Base-by-base conservation (phyloP, 805 yeast species). In the Kluyveromyces dobzhanskii region DNA sequence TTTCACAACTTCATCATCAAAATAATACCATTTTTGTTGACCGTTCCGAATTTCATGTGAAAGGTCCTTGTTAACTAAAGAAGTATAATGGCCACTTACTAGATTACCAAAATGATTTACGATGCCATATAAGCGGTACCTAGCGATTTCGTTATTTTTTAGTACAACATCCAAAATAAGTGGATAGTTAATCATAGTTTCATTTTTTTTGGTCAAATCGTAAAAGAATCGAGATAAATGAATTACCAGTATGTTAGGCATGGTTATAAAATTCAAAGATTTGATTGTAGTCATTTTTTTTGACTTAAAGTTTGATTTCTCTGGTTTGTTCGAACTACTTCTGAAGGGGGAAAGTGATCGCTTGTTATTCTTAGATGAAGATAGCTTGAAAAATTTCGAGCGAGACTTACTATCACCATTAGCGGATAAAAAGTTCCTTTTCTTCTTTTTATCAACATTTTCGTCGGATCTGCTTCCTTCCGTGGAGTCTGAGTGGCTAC, bases 181-280 rank as follows among this genome's bases (percentile, higher is more conserved):
- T 3, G 85, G 85, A 44, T 76, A 79, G 29, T 70, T 66, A 17
- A 79, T 70, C 14, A 64, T 59, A 0, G 77, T 66, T 38, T 69
- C 54, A 43, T 68, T 66, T 48, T 76, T 76, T 50, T 76, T 76
- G 1, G 78, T 70, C 30, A 77, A 56, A 45, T 70, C 73, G 50
- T 65, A 70, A 52, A 50, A 60, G 61, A 90, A 90, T 47, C 98
- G 66, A 46, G 94, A 87, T 45, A 90, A 70, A 57, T 90, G 95
- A 32, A 90, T 75, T 17, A 90, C 79, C 42, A 90, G 67, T 2
- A 84, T 71, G 32, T 75, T 77, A 0, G 98, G 97, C 27, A 90
- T 62, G 32, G 90, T 66, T 2, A 95, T 78, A 35, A 90, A 85
- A 25, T 73, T 70, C 44, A 88, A 65, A 16, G 78, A 71, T 57